Evolutionary conservation across 169 alveolate species (phyloP).

Genomic region (Eimeria necatrix): DNA sequence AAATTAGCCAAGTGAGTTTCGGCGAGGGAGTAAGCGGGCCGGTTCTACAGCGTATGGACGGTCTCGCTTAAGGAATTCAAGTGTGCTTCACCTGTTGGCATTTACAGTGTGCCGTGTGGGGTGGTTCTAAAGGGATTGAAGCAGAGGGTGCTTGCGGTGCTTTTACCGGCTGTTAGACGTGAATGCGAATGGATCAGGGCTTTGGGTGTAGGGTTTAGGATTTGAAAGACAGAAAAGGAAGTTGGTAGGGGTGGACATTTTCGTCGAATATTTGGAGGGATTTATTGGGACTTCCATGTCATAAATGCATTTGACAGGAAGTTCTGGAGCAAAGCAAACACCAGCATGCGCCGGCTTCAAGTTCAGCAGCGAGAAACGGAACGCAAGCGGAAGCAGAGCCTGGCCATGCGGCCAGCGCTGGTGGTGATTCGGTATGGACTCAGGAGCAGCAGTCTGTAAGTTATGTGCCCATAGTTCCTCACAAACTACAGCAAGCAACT

Average conservation of each 20-base stretch:
- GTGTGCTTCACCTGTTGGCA: too few relatives aligned
- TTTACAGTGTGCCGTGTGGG: not conserved
- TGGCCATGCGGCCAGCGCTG: not conserved
- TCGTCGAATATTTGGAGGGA: not conserved
- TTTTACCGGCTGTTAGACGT: constrained; percentile 56
- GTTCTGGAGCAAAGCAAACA: not conserved
- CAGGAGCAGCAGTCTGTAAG: constrained; percentile 84
- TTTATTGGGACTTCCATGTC: too few relatives aligned
- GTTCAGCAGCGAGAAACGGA: not conserved
- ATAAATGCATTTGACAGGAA: not conserved
- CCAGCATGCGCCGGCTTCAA: constrained; percentile 1
- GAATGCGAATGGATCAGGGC: not conserved
- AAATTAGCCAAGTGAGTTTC: constrained; percentile 43
- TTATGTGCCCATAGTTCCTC: not conserved
- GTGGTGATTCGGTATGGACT: constrained; percentile 79
- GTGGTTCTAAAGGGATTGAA: not conserved
- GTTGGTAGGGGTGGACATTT: not conserved
- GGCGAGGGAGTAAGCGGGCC: too few relatives aligned
- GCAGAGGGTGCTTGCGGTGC: constrained; percentile 53
- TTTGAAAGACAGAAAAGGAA: not conserved
- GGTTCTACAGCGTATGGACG: too few relatives aligned
- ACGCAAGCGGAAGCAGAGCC: not conserved
- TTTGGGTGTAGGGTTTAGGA: not conserved
- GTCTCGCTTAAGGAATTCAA: too few relatives aligned
- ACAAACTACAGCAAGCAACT: too few relatives aligned